These are phyloP conservation scores for Nigrograna mackinnonii DNA, from an alignment of 2,329 filamentous ascomycete species.

Conservation along the genomic window DNA sequence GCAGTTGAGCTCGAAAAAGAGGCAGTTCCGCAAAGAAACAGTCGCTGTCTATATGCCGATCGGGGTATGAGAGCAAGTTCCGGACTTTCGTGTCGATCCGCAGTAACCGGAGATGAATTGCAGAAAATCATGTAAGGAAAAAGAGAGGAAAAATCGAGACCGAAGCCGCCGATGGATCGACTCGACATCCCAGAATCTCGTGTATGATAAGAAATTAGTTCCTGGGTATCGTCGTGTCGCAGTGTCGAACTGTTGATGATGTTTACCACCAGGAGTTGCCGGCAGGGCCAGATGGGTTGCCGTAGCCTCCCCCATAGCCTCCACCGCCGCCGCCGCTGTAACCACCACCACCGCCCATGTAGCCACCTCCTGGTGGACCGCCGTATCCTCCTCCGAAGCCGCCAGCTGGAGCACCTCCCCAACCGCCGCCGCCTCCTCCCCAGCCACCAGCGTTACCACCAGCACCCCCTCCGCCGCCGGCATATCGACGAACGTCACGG, in stretches of 20 bases:
- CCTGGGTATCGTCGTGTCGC: conserved; percentile 32
- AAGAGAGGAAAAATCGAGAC: conserved; percentile 18
- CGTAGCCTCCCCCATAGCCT: conserved; percentile 61
- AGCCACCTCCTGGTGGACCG: conserved; percentile 64
- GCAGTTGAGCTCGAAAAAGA: conserved; percentile 43
- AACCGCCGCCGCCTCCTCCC: conserved; percentile 47
- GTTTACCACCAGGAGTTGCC: conserved; percentile 71
- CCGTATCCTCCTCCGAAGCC: conserved; percentile 56
- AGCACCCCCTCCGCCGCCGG: conserved; percentile 61
- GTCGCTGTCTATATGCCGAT: conserved; percentile 56
- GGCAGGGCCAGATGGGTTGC: conserved; percentile 67
- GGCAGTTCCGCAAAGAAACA: conserved; percentile 48
- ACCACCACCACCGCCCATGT: conserved; percentile 58
- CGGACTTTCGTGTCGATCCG: conserved; percentile 43
- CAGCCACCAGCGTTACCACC: conserved; percentile 48
- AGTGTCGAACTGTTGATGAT: conserved; percentile 10
- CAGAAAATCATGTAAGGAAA: conserved; percentile 34
- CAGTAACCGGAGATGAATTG: conserved; percentile 36
- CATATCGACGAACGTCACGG: conserved; percentile 78
- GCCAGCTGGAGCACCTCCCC: conserved; percentile 26
- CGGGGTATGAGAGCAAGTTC: conserved; percentile 50
- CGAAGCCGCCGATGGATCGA: conserved; percentile 12
- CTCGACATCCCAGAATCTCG: conserved; percentile 5
- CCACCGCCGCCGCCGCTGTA: conserved; percentile 39
- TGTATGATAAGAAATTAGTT: conserved; percentile 13